Base-by-base conservation (phyloP, 352 stramenopile genomes). In the Pilasporangium apinafurcum region DNA sequence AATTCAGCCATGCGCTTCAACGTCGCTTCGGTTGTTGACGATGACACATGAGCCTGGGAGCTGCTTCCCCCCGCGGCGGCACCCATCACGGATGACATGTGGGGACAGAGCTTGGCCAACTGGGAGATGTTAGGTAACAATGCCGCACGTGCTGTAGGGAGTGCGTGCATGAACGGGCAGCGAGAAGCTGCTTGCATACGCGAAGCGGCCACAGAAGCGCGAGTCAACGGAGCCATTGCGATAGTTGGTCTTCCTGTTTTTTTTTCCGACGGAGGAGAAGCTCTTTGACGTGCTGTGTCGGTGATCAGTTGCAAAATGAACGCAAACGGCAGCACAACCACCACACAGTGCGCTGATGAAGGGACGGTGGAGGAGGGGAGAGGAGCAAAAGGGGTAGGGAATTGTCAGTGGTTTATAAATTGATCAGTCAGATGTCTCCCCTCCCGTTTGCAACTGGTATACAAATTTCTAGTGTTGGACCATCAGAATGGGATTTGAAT, bases 51-150 rank as follows among this genome's bases (percentile, higher is more conserved):
- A 40, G 75, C 73, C 56, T 89, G 75, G 29, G 72, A 84, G 53
- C 53, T 62, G 37, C 54, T 53, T 44, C 68, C 65, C 25, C 71
- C 69, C 0, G 59, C 63, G 5, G 68, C 71, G 18, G 70, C 65
- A 48, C 65, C 68, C 78, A 93, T 91, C 40, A 89, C 49, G 16
- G 63, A 69, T 44, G 75, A 88, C 81, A 93, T 91, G 74, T 93
- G 82, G 48, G 82, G 82, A 34, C 82, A 93, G 36, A 93, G 67
- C 56, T 89, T 88, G 18, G 77, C 79, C 31, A 93, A 54, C 63
- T 91, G 77, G 44, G 78, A 65, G 59, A 91, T 90, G 64, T 93
- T 93, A 44, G 82, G 82, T 44, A 93, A 61, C 39, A 93, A 48
- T 13, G 82, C 82, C 13, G 78, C 76, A 43, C 79, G 78, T 3